Conservation (phyloP, 768 basidiomycete genomes). For the Kwoniella pini region DNA sequence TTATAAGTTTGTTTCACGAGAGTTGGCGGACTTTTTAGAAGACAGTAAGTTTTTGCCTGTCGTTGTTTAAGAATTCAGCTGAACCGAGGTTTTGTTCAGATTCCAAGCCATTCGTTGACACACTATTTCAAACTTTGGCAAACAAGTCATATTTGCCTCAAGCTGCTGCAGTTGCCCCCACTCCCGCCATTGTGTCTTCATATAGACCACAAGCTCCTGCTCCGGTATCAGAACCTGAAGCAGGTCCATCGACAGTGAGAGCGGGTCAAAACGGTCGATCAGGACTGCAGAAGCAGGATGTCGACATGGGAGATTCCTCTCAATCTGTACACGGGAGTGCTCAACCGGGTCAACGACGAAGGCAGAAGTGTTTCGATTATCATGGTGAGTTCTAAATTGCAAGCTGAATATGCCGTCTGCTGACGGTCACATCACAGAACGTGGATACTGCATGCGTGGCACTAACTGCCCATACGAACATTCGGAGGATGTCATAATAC, state of each 20-base stretch:
- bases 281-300: constrained; percentile 7
- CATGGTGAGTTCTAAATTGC: constrained; percentile 66
- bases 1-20: constrained; percentile 60
- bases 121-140: constrained; percentile 73
- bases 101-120: constrained; percentile 71
- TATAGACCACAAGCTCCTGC: constrained; percentile 26
- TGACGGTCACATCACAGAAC: constrained; percentile 61
- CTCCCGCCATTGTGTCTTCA: constrained; percentile 33
- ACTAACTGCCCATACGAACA: constrained; percentile 89
- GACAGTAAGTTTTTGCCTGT: constrained; percentile 65
- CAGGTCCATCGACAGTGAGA: constrained; percentile 25
- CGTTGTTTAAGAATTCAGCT: too few relatives aligned
- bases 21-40: constrained; percentile 91
- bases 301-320: constrained; percentile 25
- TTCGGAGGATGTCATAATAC: constrained; percentile 70
- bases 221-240: constrained; percentile 20
- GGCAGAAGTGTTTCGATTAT: constrained; percentile 86
- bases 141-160: constrained; percentile 44
- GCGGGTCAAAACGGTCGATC: not conserved
- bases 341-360: constrained; percentile 55
- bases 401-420: constrained; percentile 14
- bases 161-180: constrained; percentile 15
- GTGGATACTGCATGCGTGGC: constrained; percentile 87
- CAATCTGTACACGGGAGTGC: not conserved
- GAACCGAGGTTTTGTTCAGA: constrained; percentile 58